Evolutionary conservation across 371 early-diverging fungal species (phyloP).

Genomic region (Lichtheimia ramosa): DNA sequence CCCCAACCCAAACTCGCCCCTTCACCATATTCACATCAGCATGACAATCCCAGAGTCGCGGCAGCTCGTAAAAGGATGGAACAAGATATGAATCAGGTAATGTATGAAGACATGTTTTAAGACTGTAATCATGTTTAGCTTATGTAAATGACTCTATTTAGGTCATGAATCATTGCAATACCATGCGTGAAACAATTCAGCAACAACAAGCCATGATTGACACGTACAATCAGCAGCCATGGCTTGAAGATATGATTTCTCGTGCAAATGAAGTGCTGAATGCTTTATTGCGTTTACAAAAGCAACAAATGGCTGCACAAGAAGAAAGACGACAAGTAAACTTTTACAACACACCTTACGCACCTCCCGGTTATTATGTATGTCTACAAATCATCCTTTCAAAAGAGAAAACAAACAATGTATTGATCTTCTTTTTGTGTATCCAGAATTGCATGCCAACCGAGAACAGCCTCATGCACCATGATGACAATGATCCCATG

Average conservation of each 20-base stretch:
- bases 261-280: slow-evolving; percentile 20
- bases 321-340: slow-evolving; percentile 10
- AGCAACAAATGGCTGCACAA: slow-evolving; percentile 18
- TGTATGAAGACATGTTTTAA: too few relatives aligned
- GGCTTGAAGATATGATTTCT: slow-evolving; percentile 17
- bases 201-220: slow-evolving; percentile 6
- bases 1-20: slow-evolving; percentile 10
- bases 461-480: background rate
- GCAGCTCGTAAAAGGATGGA: slow-evolving; percentile 7
- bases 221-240: slow-evolving; percentile 2
- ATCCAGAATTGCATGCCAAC: background rate
- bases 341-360: background rate
- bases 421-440: background rate
- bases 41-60: slow-evolving; percentile 2
- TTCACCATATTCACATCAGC: background rate
- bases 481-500: background rate
- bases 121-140: background rate
- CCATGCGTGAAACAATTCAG: slow-evolving; percentile 15
- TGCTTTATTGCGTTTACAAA: slow-evolving; percentile 19
- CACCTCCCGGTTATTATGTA: slow-evolving; percentile 10
- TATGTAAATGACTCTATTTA: background rate
- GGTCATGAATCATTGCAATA: slow-evolving; percentile 12
- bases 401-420: too few relatives aligned
- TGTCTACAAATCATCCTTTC: background rate
- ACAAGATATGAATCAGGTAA: slow-evolving; percentile 19